Percentiles rank a stretch among this genome's conserved stretches.
Conservation (phyloP, 208 protist genomes). For the Trypanosoma lewisi region DNA sequence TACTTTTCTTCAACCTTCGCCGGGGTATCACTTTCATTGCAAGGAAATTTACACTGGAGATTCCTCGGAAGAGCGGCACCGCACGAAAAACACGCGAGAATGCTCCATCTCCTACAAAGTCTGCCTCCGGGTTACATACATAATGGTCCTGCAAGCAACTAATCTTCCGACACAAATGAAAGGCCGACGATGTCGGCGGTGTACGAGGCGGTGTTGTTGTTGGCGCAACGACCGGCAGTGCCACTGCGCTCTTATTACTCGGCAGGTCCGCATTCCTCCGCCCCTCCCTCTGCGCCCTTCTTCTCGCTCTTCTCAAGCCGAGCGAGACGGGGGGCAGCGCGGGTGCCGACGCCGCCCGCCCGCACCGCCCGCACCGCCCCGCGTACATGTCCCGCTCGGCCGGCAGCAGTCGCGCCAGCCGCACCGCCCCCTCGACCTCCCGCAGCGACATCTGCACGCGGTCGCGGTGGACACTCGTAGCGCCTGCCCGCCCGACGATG, state of each 20-base stretch:
- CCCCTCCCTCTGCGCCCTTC: background rate
- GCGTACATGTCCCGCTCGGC: slow-evolving; percentile 63
- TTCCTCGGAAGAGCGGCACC: slow-evolving; percentile 49
- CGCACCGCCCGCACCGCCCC: background rate
- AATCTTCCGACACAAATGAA: slow-evolving; percentile 41
- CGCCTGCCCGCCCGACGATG: slow-evolving; percentile 20
- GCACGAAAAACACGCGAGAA: slow-evolving; percentile 82
- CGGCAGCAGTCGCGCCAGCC: slow-evolving; percentile 34
- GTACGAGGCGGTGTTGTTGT: too few relatives aligned
- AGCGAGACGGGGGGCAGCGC: slow-evolving; percentile 19
- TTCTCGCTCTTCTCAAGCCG: background rate
- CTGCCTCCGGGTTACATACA: slow-evolving; percentile 65
- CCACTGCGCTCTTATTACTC: slow-evolving; percentile 6
- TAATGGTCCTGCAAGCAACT: slow-evolving; percentile 71
- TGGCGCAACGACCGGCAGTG: background rate
- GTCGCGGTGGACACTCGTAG: background rate
- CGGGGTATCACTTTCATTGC: slow-evolving; percentile 27
- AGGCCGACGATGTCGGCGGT: too few relatives aligned
- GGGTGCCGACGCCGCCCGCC: slow-evolving; percentile 51
- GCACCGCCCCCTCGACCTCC: slow-evolving; percentile 27
- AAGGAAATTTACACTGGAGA: slow-evolving; percentile 4
- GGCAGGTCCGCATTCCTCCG: background rate
- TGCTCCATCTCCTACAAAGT: slow-evolving; percentile 63
- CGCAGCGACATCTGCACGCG: slow-evolving; percentile 12
- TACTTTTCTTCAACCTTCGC: slow-evolving; percentile 5